Evolutionary conservation across 2,329 filamentous ascomycete genomes (phyloP).

Genomic region (Talaromyces albobiverticillius): DNA sequence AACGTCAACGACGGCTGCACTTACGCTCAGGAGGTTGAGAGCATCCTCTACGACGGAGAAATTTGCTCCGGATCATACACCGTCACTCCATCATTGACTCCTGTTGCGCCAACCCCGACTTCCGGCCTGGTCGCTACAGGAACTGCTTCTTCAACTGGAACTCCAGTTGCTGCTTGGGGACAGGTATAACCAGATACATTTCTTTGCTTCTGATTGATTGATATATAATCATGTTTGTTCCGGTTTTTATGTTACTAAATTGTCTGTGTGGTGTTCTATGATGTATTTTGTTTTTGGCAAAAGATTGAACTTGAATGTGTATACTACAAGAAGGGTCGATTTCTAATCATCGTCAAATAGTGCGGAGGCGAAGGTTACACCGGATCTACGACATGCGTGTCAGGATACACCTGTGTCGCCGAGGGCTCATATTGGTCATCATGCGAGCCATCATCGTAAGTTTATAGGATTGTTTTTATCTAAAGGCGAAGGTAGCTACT

Average conservation of each 20-base stretch:
- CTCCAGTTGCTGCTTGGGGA: conserved; percentile 12
- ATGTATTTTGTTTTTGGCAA: not conserved
- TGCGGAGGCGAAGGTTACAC: conserved; percentile 14
- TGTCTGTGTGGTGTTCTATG: not conserved
- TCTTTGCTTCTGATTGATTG: not conserved
- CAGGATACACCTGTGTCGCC: conserved; percentile 8
- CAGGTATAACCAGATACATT: conserved; percentile 3
- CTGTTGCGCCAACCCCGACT: conserved; percentile 13
- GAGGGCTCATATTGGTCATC: conserved; percentile 12
- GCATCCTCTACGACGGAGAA: conserved; percentile 28
- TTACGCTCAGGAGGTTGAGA: conserved; percentile 50
- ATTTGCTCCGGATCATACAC: conserved; percentile 11
- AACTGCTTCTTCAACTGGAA: conserved; percentile 4
- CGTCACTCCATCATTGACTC: conserved; percentile 7
- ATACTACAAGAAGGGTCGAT: not conserved
- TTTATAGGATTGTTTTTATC: not conserved
- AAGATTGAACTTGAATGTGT: conserved; percentile 1
- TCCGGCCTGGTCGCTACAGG: conserved; percentile 6
- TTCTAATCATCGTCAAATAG: conserved; percentile 6
- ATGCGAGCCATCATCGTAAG: conserved; percentile 8
- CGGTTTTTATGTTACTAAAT: not conserved
- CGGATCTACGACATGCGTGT: conserved; percentile 10
- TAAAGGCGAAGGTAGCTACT: not conserved
- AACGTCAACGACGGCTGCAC: conserved; percentile 44
- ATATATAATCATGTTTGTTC: not conserved